These are phyloP conservation scores for Mycena kentingensis DNA, from an alignment of 768 basidiomycete genomes.

Conservation along the genomic window DNA sequence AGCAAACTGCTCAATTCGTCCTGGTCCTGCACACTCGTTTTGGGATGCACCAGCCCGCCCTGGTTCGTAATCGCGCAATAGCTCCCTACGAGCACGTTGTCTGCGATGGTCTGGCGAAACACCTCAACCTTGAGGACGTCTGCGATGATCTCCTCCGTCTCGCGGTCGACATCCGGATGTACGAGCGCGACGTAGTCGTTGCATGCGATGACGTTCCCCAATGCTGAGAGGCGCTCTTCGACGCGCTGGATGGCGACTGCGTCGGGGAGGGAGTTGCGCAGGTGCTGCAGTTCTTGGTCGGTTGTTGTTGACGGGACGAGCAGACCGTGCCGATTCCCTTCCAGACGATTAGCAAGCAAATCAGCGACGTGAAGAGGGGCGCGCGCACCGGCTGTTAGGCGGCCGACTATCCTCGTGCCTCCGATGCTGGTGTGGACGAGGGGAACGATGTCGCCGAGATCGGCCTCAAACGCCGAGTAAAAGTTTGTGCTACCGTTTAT, in stretches of 20 bases:
- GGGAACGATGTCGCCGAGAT: constrained; percentile 89
- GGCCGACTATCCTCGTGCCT: constrained; percentile 91
- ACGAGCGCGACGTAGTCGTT: constrained; percentile 99
- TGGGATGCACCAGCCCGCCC: constrained; percentile 96
- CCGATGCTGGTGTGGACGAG: constrained; percentile 96
- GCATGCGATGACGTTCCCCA: constrained; percentile 98
- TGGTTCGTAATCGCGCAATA: constrained; percentile 96
- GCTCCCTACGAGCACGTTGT: constrained; percentile 94
- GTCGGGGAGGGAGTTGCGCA: constrained; percentile 93
- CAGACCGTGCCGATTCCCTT: constrained; percentile 95
- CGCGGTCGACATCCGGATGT: constrained; percentile 96
- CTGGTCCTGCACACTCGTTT: constrained; percentile 95
- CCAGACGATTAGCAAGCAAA: neutral
- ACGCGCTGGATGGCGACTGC: constrained; percentile 92
- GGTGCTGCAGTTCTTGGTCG: constrained; percentile 97
- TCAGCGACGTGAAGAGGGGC: neutral
- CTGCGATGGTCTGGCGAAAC: constrained; percentile 95
- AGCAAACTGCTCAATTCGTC: constrained; percentile 93
- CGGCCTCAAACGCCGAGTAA: constrained; percentile 95
- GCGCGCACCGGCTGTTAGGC: constrained; percentile 83
- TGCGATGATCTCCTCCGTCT: constrained; percentile 99
- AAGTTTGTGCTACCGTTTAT: constrained; percentile 96
- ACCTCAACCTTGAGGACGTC: constrained; percentile 99
- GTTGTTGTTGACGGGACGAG: constrained; percentile 95
- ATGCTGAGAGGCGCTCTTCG: constrained; percentile 94